A percentile compares a stretch with the other conserved stretches of the same genome.
These are phyloP conservation scores for Alternaria alternata DNA, from an alignment of 2,329 filamentous ascomycete genomes.

Conservation along the genomic window DNA sequence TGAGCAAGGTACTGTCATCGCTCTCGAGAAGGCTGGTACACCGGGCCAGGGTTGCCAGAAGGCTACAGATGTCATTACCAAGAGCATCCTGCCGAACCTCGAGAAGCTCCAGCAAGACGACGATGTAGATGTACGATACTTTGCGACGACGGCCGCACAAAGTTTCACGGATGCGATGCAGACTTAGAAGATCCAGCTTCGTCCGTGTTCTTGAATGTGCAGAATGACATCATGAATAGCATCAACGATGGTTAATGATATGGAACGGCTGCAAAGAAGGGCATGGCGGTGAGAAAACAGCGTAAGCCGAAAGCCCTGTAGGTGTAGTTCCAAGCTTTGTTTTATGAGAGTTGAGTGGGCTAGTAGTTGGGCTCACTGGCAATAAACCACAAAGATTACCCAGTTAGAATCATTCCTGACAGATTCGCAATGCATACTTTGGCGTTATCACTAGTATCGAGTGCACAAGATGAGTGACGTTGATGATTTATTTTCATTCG, in stretches of 20 bases:
- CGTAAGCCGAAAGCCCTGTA: slow-evolving; percentile 20
- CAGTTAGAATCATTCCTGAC: slow-evolving; percentile 33
- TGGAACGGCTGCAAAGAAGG: slow-evolving; percentile 27
- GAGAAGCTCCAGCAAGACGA: slow-evolving; percentile 97
- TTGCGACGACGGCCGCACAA: slow-evolving; percentile 86
- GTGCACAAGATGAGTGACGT: neutral
- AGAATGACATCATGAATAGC: slow-evolving; percentile 29
- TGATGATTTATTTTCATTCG: neutral
- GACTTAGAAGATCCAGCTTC: slow-evolving; percentile 40
- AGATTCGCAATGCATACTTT: slow-evolving; percentile 17
- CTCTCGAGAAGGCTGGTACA: slow-evolving; percentile 80
- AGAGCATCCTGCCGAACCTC: slow-evolving; percentile 86
- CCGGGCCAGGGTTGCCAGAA: slow-evolving; percentile 68
- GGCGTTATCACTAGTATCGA: neutral
- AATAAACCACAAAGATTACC: slow-evolving; percentile 40
- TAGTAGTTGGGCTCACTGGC: slow-evolving; percentile 35
- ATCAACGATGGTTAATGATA: slow-evolving; percentile 38
- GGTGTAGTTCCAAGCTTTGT: slow-evolving; percentile 11
- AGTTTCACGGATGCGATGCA: slow-evolving; percentile 54
- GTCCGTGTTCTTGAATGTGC: slow-evolving; percentile 10
- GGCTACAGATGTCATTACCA: slow-evolving; percentile 81
- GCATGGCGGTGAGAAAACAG: slow-evolving; percentile 27
- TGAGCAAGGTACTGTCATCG: slow-evolving; percentile 83
- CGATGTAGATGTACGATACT: slow-evolving; percentile 97
- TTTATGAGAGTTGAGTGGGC: slow-evolving; percentile 16